These are phyloP conservation scores for Quercus lobata DNA, from an alignment of 331 rosid species.

Conservation along the genomic window DNA sequence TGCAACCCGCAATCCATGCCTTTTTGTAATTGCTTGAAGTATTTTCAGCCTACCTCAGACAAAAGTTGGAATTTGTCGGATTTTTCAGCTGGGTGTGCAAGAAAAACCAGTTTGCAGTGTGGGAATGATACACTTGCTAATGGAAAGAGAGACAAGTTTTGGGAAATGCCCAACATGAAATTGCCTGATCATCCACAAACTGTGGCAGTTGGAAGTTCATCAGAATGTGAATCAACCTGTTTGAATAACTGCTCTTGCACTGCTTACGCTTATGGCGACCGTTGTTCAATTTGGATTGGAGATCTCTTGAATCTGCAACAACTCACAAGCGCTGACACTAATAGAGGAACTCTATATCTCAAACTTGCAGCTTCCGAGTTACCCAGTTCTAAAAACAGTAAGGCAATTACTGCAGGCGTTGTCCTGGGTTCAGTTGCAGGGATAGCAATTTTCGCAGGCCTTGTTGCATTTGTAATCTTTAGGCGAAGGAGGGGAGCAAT, in stretches of 20 bases:
- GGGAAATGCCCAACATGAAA: background rate
- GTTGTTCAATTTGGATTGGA: conserved; percentile 41
- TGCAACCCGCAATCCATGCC: conserved; percentile 26
- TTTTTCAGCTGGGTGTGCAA: conserved; percentile 43
- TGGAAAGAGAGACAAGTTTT: conserved; percentile 23
- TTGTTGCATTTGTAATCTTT: conserved; percentile 27
- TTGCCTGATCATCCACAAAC: too few relatives aligned
- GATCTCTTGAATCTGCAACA: conserved; percentile 34
- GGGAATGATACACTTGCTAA: conserved; percentile 9
- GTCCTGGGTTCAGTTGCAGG: conserved; percentile 29
- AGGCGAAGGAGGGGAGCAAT: conserved; percentile 35
- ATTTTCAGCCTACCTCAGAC: conserved; percentile 29
- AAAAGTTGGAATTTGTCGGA: conserved; percentile 37
- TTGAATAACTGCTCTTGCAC: too few relatives aligned
- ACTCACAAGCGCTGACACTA: conserved; percentile 28
- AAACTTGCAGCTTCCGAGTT: conserved; percentile 54
- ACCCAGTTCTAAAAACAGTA: conserved; percentile 15
- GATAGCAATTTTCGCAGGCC: conserved; percentile 29
- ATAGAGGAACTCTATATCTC: conserved; percentile 29
- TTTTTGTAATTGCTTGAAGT: conserved; percentile 48
- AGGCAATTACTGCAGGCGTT: conserved; percentile 19
- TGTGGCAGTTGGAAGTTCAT: too few relatives aligned
- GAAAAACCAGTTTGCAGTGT: conserved; percentile 31
- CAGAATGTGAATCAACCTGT: too few relatives aligned
- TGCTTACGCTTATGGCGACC: conserved; percentile 40